Evolutionary conservation across 2,329 filamentous ascomycete genomes (phyloP).

Genomic region (Neofusicoccum parvum): DNA sequence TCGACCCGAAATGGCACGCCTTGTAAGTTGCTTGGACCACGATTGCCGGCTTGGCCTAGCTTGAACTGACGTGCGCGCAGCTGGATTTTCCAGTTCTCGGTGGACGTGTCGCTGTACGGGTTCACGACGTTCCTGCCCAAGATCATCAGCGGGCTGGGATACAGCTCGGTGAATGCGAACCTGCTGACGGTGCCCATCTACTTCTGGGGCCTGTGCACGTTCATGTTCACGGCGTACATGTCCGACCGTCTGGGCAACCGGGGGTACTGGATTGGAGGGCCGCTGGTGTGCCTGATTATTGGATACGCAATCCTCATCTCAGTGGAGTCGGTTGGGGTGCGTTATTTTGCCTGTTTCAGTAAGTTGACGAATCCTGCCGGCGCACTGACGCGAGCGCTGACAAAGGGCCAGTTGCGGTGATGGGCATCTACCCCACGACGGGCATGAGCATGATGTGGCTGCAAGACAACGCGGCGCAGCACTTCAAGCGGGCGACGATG

Average conservation of each 20-base stretch:
- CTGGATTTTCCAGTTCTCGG: constrained; percentile 19
- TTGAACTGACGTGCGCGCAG: background rate
- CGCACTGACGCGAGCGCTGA: background rate
- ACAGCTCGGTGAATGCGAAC: constrained; percentile 60
- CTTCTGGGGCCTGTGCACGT: constrained; percentile 8
- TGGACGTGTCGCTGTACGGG: constrained; percentile 46
- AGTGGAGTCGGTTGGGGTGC: constrained; percentile 13
- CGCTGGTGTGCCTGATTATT: constrained; percentile 15
- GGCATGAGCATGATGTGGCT: constrained; percentile 22
- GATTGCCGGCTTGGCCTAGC: background rate
- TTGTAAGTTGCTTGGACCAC: constrained; percentile 1
- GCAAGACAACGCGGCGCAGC: constrained; percentile 20
- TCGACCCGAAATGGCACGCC: constrained; percentile 26
- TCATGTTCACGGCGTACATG: constrained; percentile 18
- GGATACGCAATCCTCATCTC: constrained; percentile 20
- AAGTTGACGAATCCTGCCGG: background rate
- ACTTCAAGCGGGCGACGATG: constrained; percentile 21
- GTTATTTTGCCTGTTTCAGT: constrained; percentile 22
- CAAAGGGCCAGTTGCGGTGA: constrained; percentile 5
- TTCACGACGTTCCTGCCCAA: constrained; percentile 54
- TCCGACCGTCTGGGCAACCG: background rate
- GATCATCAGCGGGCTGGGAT: constrained; percentile 66
- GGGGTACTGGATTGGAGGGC: constrained; percentile 17
- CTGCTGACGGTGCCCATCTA: constrained; percentile 54
- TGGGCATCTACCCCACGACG: constrained; percentile 18